Percentiles rank a stretch among this genome's conserved stretches.
Conservation (phyloP, 1,284 basidiomycete species). For the Ceratobasidium sp. region DNA sequence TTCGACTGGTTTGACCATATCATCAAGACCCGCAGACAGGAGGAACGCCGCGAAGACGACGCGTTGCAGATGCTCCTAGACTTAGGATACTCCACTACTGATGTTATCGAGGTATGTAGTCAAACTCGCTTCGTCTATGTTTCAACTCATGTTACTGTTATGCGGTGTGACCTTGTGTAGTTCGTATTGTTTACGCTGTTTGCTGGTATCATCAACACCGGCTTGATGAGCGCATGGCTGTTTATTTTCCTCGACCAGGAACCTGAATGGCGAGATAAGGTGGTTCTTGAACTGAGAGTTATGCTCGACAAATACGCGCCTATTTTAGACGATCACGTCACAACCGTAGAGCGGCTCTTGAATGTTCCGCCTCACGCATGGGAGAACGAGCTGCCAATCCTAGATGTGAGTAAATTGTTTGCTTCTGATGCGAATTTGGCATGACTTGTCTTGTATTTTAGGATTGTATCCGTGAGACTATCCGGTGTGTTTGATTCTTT, state of each 20-base stretch:
- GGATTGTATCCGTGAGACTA: constrained; percentile 33
- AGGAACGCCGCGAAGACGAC: constrained; percentile 31
- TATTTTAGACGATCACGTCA: too few relatives aligned
- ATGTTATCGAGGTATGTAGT: constrained; percentile 16
- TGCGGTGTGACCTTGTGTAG: neutral
- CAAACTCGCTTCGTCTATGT: neutral
- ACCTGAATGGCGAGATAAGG: constrained; percentile 34
- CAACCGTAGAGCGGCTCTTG: constrained; percentile 9
- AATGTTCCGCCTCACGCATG: constrained; percentile 25
- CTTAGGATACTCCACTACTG: constrained; percentile 16
- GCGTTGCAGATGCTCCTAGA: constrained; percentile 25
- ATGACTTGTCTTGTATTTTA: neutral
- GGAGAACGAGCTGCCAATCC: constrained; percentile 34
- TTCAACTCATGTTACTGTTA: too few relatives aligned
- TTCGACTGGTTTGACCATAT: constrained; percentile 19
- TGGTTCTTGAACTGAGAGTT: neutral
- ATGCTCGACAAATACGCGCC: constrained; percentile 26
- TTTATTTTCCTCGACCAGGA: constrained; percentile 33
- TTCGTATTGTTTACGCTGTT: constrained; percentile 14
- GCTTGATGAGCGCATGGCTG: constrained; percentile 38
- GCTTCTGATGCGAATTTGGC: neutral
- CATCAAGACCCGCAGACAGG: constrained; percentile 18
- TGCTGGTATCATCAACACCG: constrained; percentile 31
- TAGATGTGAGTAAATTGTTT: neutral
- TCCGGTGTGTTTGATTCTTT: neutral